These are phyloP conservation scores for Coniochaeta pulveracea DNA, from an alignment of 2,329 filamentous ascomycete genomes.

Conservation along the genomic window DNA sequence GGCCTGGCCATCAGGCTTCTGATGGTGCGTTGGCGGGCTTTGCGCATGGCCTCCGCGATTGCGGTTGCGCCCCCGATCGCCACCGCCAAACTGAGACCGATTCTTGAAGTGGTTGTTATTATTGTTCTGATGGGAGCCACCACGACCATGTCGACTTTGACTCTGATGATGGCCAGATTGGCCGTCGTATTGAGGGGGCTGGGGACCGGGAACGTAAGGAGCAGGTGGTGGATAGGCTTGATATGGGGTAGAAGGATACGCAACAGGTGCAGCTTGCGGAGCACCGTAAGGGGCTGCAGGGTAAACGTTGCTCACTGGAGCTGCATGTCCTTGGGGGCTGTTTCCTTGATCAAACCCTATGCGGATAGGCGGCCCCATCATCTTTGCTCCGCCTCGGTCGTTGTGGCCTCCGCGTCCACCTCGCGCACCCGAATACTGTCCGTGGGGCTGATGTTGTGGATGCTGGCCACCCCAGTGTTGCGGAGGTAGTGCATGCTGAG, in stretches of 20 bases:
- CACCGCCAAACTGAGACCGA: conserved; percentile 24
- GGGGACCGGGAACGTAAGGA: conserved; percentile 14
- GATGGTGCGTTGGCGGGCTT: conserved; percentile 21
- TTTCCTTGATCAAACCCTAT: conserved; percentile 37
- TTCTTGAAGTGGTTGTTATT: conserved; percentile 16
- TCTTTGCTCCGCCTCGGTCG: conserved; percentile 24
- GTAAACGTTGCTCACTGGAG: conserved; percentile 33
- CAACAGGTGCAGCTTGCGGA: conserved; percentile 16
- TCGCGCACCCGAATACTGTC: conserved; percentile 24
- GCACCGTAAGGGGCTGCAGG: conserved; percentile 20
- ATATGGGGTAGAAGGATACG: conserved; percentile 20
- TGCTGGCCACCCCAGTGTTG: conserved; percentile 30
- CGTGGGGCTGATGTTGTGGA: conserved; percentile 17
- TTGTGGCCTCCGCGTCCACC: conserved; percentile 28
- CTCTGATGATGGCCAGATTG: conserved; percentile 23
- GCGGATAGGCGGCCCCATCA: conserved; percentile 43
- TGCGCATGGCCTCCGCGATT: conserved; percentile 17
- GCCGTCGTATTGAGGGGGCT: conserved; percentile 14
- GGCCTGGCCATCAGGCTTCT: conserved; percentile 39
- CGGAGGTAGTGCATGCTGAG: conserved; percentile 20
- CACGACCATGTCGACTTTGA: conserved; percentile 25
- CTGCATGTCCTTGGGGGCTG: conserved; percentile 26
- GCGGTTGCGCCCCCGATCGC: conserved; percentile 25
- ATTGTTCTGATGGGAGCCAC: conserved; percentile 22
- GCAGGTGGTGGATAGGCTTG: conserved; percentile 26